These are phyloP conservation scores for Hanseniaspora jakobsenii DNA, from an alignment of 805 yeast species.

Conservation along the genomic window DNA sequence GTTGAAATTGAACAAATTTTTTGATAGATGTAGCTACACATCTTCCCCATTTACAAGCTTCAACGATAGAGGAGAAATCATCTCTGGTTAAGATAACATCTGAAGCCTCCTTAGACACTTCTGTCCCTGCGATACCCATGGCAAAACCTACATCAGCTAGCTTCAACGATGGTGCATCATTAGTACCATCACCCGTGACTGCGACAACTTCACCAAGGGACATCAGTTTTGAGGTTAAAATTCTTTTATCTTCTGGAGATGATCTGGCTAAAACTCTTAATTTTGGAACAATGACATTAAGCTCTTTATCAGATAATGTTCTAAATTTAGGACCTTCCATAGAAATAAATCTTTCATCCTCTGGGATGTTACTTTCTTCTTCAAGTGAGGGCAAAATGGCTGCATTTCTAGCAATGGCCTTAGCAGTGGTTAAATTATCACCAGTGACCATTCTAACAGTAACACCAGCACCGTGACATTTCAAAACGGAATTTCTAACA, in stretches of 20 bases:
- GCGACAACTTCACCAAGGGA: conserved; percentile 87
- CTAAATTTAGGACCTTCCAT: conserved; percentile 94
- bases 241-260: conserved; percentile 87
- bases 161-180: conserved; percentile 95
- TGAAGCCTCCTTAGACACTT: conserved; percentile 95
- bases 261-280: conserved; percentile 84
- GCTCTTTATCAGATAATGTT: conserved; percentile 44
- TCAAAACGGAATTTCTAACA: conserved; percentile 75
- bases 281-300: conserved; percentile 52
- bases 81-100: conserved; percentile 88
- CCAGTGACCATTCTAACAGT: conserved; percentile 97
- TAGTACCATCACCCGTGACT: conserved; percentile 98
- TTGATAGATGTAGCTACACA: conserved; percentile 89
- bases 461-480: conserved; percentile 85
- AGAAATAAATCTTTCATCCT: no score
- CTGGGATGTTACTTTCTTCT: conserved; percentile 40
- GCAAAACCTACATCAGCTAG: conserved; percentile 97
- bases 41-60: conserved; percentile 97
- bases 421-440: conserved; percentile 83
- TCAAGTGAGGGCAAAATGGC: conserved; percentile 39
- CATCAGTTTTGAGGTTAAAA: conserved; percentile 70
- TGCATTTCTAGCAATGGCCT: conserved; percentile 78
- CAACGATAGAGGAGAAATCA: conserved; percentile 86
- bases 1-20: conserved; percentile 90
- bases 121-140: conserved; percentile 98